Conservation (phyloP, 768 basidiomycete genomes). For the Mycena olivaceomarginata region DNA sequence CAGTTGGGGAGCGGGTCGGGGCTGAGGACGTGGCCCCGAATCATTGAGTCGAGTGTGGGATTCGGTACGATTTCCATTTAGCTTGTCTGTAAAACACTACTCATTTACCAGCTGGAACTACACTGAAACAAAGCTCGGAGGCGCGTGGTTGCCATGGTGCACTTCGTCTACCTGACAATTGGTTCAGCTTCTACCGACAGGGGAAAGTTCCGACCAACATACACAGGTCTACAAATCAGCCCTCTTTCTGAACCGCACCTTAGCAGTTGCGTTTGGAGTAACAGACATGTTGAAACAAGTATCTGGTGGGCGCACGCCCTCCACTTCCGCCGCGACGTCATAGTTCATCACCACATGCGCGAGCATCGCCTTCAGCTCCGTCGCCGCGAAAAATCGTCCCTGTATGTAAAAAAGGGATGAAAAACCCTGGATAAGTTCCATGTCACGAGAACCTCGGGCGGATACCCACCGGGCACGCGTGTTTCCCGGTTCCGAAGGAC, state of each 20-base stretch:
- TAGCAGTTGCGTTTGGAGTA: constrained; percentile 10
- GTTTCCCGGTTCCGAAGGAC: constrained; percentile 2
- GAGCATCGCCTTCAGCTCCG: not conserved
- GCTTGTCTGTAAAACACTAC: no score
- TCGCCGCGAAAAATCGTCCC: constrained; percentile 23
- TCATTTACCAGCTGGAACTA: no score
- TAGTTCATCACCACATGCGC: constrained; percentile 18
- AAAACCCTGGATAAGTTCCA: not conserved
- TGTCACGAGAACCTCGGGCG: not conserved
- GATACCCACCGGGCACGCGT: not conserved
- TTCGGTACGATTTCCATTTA: no score
- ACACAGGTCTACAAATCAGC: not conserved
- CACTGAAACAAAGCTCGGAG: no score
- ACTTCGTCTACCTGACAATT: no score
- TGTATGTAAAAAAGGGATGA: not conserved
- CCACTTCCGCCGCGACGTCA: constrained; percentile 1
- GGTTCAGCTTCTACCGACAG: no score
- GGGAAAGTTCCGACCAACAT: no score
- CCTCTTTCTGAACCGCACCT: constrained; percentile 8
- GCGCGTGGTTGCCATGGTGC: no score
- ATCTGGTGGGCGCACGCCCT: constrained; percentile 18
- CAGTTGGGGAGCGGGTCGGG: no score
- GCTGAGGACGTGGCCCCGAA: no score
- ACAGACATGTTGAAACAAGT: not conserved
- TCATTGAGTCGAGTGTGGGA: no score